Conservation (phyloP, 192 early-diverging fungal species). For the Coemansia sp. region DNA sequence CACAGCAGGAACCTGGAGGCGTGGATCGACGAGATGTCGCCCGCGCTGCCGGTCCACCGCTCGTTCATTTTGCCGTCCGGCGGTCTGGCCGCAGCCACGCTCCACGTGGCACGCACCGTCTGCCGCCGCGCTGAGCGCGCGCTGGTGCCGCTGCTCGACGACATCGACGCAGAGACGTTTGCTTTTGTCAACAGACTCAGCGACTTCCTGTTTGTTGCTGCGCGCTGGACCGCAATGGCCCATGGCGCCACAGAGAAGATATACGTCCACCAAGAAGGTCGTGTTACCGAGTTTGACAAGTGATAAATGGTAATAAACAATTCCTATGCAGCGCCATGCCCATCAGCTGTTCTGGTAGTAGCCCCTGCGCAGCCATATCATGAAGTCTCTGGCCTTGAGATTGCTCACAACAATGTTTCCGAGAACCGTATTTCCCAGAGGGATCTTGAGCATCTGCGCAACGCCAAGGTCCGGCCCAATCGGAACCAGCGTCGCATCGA, state of each 20-base stretch:
- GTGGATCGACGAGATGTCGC: constrained; percentile 85
- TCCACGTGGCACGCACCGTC: constrained; percentile 85
- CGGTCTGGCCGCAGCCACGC: constrained; percentile 73
- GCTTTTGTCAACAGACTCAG: constrained; percentile 63
- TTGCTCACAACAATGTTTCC: constrained; percentile 34
- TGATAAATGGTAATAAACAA: not conserved
- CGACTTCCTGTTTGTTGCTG: constrained; percentile 91
- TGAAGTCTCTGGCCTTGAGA: constrained; percentile 46
- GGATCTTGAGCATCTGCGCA: constrained; percentile 37
- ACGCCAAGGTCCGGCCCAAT: constrained; percentile 45
- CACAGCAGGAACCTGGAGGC: constrained; percentile 67
- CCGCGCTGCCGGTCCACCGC: constrained; percentile 69
- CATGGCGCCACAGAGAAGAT: constrained; percentile 74
- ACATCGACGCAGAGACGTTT: constrained; percentile 29
- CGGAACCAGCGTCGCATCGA: constrained; percentile 49
- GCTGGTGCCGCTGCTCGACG: constrained; percentile 69
- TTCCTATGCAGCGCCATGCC: too few species aligned
- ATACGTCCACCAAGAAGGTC: constrained; percentile 60
- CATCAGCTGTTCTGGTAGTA: constrained; percentile 7
- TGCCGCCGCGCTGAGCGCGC: constrained; percentile 88
- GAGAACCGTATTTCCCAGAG: constrained; percentile 21
- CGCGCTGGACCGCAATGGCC: constrained; percentile 74
- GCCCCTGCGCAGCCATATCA: constrained; percentile 45
- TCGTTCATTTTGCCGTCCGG: constrained; percentile 94
- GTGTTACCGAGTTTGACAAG: constrained; percentile 6